phyloP scores from a whole-genome alignment of 805 yeast genomes.

The Wilhelminamyces savonicus region DNA sequence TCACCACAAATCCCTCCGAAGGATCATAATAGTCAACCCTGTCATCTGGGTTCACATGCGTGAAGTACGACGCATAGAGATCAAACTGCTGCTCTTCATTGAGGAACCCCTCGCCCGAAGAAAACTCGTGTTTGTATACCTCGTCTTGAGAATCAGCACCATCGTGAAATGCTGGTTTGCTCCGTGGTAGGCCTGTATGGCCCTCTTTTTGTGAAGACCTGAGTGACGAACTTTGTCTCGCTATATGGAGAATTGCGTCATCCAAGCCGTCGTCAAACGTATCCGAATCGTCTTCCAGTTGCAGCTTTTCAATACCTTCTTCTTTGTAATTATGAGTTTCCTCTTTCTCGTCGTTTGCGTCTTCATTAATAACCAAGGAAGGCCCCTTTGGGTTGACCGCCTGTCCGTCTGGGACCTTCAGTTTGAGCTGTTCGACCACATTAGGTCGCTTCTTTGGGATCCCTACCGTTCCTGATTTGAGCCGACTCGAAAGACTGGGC shows the following conservation, averaged over 20 bases:
- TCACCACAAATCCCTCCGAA: too few species aligned
- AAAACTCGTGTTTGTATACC: constrained; percentile 13
- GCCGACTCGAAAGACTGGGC: too few species aligned
- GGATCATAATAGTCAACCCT: too few species aligned
- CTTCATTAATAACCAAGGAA: too few species aligned
- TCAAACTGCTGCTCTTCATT: constrained; percentile 29
- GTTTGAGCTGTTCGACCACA: too few species aligned
- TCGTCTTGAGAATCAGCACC: constrained; percentile 7
- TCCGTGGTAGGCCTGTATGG: background rate
- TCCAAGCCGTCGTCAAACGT: constrained; percentile 19
- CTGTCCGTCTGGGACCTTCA: too few species aligned
- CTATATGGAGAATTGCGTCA: constrained; percentile 11
- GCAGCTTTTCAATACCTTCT: too few species aligned
- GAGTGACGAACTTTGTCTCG: constrained; percentile 2
- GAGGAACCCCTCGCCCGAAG: constrained; percentile 33
- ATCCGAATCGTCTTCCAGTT: constrained; percentile 11
- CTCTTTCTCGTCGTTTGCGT: too few species aligned
- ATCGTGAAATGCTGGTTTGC: background rate
- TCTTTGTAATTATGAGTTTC: constrained; percentile 1
- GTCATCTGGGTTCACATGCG: constrained; percentile 14
- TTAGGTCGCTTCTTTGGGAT: too few species aligned
- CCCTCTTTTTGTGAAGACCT: background rate
- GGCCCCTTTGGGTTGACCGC: too few species aligned
- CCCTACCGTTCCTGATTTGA: too few species aligned
- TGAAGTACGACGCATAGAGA: constrained; percentile 34